Evolutionary conservation across 2,329 filamentous ascomycete genomes (phyloP).

Genomic region (Aspergillus bombycis): DNA sequence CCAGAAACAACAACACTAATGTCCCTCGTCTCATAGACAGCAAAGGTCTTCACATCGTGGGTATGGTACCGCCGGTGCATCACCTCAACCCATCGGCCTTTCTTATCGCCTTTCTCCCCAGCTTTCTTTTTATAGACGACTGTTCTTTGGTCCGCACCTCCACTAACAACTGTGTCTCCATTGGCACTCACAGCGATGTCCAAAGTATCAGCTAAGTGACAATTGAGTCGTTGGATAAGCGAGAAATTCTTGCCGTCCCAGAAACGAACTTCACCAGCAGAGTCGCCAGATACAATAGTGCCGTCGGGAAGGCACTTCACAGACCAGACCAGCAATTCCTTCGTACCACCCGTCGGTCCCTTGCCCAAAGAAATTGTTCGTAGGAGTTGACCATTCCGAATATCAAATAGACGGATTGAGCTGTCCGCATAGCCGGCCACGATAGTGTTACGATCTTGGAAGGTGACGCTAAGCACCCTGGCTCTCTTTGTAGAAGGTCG

Average conservation of each 20-base stretch:
- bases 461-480: conserved; percentile 87
- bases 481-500: conserved; percentile 80
- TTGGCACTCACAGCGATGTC: conserved; percentile 82
- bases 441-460: conserved; percentile 79
- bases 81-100: conserved; percentile 77
- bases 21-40: conserved; percentile 79
- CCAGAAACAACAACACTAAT: conserved; percentile 90
- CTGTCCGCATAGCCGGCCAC: conserved; percentile 96
- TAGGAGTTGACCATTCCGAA: conserved; percentile 73
- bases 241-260: conserved; percentile 95
- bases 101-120: conserved; percentile 55
- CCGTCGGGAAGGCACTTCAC: conserved; percentile 85
- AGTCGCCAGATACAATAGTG: conserved; percentile 92
- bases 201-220: conserved; percentile 86
- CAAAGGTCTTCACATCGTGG: conserved; percentile 94
- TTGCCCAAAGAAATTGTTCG: conserved; percentile 84
- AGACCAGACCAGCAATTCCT: conserved; percentile 89
- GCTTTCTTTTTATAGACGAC: conserved; percentile 72
- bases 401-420: conserved; percentile 88
- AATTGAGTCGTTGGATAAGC: conserved; percentile 79
- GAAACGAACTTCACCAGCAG: conserved; percentile 87
- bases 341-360: conserved; percentile 74
- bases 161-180: conserved; percentile 81
- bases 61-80: conserved; percentile 84
- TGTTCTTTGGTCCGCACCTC: conserved; percentile 87